Conservation (phyloP, 1,284 basidiomycete species). For the Fomitopsis betulina region DNA sequence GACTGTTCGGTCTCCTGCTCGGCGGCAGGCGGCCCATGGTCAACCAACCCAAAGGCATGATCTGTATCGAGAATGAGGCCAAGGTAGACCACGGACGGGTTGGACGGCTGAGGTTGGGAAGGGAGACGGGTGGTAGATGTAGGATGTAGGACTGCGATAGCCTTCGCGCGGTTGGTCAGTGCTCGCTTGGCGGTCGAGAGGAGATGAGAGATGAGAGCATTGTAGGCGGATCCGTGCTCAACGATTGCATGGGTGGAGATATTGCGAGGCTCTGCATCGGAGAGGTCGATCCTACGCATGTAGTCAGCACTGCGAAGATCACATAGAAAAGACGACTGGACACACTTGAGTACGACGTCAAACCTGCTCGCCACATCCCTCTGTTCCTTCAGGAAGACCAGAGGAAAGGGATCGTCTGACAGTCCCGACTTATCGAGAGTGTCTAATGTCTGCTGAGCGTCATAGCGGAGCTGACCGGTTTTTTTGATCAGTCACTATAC, state of each 20-base stretch:
- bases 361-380: conserved; percentile 57
- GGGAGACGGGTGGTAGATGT: conserved; percentile 41
- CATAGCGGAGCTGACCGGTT: conserved; percentile 58
- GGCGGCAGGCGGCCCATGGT: conserved; percentile 80
- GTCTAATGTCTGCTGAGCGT: conserved; percentile 73
- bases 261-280: conserved; percentile 43
- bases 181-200: conserved; percentile 57
- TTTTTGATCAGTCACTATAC: background rate
- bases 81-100: conserved; percentile 48
- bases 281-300: conserved; percentile 54
- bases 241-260: conserved; percentile 41
- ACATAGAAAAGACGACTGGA: background rate
- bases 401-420: conserved; percentile 64
- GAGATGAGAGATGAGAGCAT: conserved; percentile 53
- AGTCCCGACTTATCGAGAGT: conserved; percentile 44
- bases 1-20: conserved; percentile 49
- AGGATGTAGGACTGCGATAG: conserved; percentile 53
- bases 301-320: background rate
- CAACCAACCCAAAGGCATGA: conserved; percentile 79
- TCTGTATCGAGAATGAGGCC: conserved; percentile 73
- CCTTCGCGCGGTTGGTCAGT: conserved; percentile 65
- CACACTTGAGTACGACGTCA: conserved; percentile 61
- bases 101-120: conserved; percentile 47
- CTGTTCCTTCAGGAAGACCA: conserved; percentile 71
- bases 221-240: conserved; percentile 58